phyloP scores from a whole-genome alignment of 129 eudicot species.

The Rutidosis leptorrhynchoides region DNA sequence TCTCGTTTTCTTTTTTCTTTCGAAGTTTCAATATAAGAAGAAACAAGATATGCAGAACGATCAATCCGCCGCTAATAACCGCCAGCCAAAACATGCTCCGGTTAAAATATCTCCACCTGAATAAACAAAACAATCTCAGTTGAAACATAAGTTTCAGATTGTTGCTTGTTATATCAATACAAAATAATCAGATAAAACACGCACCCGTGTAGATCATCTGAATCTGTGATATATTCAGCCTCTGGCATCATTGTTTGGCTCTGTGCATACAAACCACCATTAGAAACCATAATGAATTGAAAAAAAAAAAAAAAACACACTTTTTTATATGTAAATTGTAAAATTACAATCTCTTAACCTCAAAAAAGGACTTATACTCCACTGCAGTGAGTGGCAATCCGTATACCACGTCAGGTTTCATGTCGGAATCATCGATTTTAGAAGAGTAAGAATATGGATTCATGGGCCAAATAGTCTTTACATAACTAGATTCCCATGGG shows the following conservation, averaged over 20 bases:
- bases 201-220: constrained; percentile 58
- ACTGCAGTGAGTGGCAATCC: constrained; percentile 78
- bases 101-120: constrained; percentile 83
- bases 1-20: constrained; percentile 47
- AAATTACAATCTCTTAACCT: constrained; percentile 43
- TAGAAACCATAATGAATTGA: constrained; percentile 4
- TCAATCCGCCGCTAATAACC: constrained; percentile 59
- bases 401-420: constrained; percentile 40
- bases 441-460: constrained; percentile 41
- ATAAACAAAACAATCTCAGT: constrained; percentile 10
- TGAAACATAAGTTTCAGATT: constrained; percentile 1
- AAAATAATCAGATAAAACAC: background rate
- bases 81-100: constrained; percentile 92
- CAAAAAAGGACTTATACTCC: constrained; percentile 75
- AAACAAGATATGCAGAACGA: constrained; percentile 53
- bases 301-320: background rate
- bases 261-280: constrained; percentile 42
- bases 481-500: constrained; percentile 66
- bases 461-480: constrained; percentile 44
- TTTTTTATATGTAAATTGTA: background rate
- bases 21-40: constrained; percentile 50
- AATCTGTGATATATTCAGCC: constrained; percentile 64
- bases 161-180: background rate
- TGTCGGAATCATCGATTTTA: constrained; percentile 30
- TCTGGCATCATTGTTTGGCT: constrained; percentile 56